Conservation (phyloP, 176 grass and related monocot species). For the Eragrostis curvula region DNA sequence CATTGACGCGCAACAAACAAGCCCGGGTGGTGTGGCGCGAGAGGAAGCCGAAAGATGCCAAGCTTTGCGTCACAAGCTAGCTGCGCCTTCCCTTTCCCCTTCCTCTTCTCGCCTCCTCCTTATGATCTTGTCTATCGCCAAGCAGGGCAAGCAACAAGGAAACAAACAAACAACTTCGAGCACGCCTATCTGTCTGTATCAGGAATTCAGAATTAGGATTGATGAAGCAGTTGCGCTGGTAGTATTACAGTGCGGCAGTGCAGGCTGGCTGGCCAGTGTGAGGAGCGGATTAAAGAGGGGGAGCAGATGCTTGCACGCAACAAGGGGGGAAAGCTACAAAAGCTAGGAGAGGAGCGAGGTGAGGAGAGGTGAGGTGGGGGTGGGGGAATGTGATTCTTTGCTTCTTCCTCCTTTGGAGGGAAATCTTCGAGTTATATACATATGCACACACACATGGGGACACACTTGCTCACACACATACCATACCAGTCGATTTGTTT, state of each 20-base stretch:
- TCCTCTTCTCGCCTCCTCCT: not conserved
- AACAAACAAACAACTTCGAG: not conserved
- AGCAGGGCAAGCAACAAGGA: slow-evolving; percentile 28
- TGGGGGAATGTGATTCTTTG: slow-evolving; percentile 74
- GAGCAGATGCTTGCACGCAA: slow-evolving; percentile 73
- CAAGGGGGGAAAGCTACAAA: slow-evolving; percentile 51
- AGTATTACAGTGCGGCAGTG: not conserved
- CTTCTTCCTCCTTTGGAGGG: slow-evolving; percentile 65
- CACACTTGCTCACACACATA: not conserved
- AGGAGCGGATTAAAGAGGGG: slow-evolving; percentile 17
- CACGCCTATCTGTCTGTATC: not conserved
- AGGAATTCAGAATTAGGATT: not conserved
- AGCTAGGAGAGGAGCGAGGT: not conserved
- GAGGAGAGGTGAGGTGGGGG: not conserved
- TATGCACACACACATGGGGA: slow-evolving; percentile 3
- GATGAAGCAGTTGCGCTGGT: not conserved
- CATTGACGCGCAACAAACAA: slow-evolving; percentile 22
- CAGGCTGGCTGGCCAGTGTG: not conserved
- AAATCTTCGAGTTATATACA: slow-evolving; percentile 35
- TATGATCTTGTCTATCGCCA: not conserved
- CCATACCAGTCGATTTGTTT: not conserved
- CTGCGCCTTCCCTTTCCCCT: not conserved
- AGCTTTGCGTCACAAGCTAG: slow-evolving; percentile 45
- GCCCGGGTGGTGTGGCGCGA: not conserved
- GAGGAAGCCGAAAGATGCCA: slow-evolving; percentile 44